phyloP scores from a whole-genome alignment of 306 rosid species.

The Quercus rubra region DNA sequence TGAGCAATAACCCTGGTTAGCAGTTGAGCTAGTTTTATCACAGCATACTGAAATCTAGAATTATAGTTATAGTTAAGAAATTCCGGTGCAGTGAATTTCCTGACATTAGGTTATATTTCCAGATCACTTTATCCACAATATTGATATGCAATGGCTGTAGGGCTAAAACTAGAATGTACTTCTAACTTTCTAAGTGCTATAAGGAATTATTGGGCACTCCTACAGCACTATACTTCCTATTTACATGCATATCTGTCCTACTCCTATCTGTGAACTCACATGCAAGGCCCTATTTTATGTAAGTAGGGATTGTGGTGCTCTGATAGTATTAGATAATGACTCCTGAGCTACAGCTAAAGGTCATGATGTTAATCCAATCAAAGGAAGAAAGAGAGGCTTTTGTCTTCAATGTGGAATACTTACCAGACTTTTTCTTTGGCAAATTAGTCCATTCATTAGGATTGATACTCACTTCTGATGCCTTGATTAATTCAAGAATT shows the following conservation, averaged over 20 bases:
- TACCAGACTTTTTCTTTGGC: constrained; percentile 49
- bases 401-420: constrained; percentile 17
- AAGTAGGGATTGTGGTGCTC: background rate
- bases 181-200: background rate
- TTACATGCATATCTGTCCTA: background rate
- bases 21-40: too few relatives aligned
- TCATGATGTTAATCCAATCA: constrained; percentile 25
- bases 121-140: background rate
- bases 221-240: background rate
- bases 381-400: constrained; percentile 1
- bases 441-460: constrained; percentile 78
- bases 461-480: constrained; percentile 51
- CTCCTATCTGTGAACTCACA: background rate
- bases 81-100: background rate
- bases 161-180: background rate
- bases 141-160: background rate
- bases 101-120: background rate
- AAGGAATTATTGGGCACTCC: background rate
- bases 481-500: constrained; percentile 62
- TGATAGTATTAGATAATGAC: background rate
- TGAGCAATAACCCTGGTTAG: background rate
- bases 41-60: too few relatives aligned
- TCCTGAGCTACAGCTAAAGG: background rate
- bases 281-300: background rate
- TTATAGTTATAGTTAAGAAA: too few relatives aligned